These are phyloP conservation scores for Nicotiana benthamiana DNA, from an alignment of 257 asterid species.

Conservation along the genomic window DNA sequence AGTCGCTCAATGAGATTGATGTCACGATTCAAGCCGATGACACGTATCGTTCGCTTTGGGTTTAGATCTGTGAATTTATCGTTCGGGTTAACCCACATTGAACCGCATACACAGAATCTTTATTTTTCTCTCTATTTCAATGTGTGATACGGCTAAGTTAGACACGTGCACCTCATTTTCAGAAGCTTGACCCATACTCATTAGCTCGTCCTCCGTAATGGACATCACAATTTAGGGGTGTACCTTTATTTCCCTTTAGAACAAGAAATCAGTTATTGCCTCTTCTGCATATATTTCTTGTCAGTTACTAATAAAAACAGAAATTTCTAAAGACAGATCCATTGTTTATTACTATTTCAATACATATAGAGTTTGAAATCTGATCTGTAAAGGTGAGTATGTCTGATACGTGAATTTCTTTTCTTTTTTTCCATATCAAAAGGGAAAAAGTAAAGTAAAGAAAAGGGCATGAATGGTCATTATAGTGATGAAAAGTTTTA, in stretches of 20 bases:
- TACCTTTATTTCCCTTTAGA: not conserved
- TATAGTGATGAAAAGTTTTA: conserved; percentile 8
- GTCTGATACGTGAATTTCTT: not conserved
- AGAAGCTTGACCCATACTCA: too few relatives aligned
- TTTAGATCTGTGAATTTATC: too few relatives aligned
- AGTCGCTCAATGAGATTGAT: not conserved
- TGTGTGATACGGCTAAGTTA: too few relatives aligned
- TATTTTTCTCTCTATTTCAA: too few relatives aligned
- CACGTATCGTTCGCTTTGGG: too few relatives aligned
- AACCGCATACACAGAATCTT: too few relatives aligned
- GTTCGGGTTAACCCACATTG: too few relatives aligned
- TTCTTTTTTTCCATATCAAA: not conserved
- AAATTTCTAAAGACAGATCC: not conserved
- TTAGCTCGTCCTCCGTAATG: too few relatives aligned
- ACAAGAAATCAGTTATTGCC: not conserved
- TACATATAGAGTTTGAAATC: not conserved
- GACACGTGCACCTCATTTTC: too few relatives aligned
- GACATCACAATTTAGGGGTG: not conserved
- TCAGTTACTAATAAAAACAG: not conserved
- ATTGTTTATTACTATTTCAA: not conserved
- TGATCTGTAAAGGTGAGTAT: not conserved
- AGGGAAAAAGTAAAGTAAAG: not conserved
- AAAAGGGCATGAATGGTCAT: not conserved
- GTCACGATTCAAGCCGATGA: too few relatives aligned
- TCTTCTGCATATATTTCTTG: not conserved